Conservation (phyloP, 2,329 filamentous ascomycete genomes). For the Lachnellula arida region DNA sequence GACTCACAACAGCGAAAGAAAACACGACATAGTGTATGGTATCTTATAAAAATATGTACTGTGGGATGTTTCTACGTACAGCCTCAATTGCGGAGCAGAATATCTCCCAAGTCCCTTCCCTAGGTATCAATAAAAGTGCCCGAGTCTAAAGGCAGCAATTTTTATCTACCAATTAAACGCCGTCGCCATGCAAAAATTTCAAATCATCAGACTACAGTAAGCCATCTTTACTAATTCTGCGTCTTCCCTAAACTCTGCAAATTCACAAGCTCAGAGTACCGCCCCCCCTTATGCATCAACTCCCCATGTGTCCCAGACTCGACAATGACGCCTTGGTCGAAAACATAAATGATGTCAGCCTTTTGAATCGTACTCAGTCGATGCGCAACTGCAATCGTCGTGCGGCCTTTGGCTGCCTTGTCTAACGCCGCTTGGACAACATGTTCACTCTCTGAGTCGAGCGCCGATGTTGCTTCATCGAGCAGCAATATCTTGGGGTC, state of each 20-base stretch:
- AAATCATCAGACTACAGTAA: neutral
- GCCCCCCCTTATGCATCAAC: constrained; percentile 63
- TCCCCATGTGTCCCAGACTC: constrained; percentile 78
- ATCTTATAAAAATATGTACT: no score
- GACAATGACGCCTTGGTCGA: constrained; percentile 81
- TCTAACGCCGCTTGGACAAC: constrained; percentile 79
- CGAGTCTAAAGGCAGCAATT: neutral
- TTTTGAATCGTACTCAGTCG: constrained; percentile 89
- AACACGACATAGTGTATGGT: no score
- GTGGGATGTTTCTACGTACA: no score
- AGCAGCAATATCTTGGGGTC: constrained; percentile 82
- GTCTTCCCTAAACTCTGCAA: constrained; percentile 69
- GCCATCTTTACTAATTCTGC: neutral
- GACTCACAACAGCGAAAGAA: no score
- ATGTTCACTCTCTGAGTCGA: constrained; percentile 74
- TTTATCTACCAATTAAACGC: constrained; percentile 6
- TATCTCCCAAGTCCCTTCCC: neutral
- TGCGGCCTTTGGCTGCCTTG: constrained; percentile 75
- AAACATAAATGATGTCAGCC: constrained; percentile 94
- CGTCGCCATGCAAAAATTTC: constrained; percentile 12
- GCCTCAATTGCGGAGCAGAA: neutral
- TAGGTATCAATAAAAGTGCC: neutral
- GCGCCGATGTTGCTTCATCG: constrained; percentile 73
- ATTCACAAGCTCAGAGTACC: constrained; percentile 75
- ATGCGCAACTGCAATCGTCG: constrained; percentile 93